Evolutionary conservation across 768 basidiomycete species (phyloP).

Genomic region (Trichaptum fuscoviolaceum): DNA sequence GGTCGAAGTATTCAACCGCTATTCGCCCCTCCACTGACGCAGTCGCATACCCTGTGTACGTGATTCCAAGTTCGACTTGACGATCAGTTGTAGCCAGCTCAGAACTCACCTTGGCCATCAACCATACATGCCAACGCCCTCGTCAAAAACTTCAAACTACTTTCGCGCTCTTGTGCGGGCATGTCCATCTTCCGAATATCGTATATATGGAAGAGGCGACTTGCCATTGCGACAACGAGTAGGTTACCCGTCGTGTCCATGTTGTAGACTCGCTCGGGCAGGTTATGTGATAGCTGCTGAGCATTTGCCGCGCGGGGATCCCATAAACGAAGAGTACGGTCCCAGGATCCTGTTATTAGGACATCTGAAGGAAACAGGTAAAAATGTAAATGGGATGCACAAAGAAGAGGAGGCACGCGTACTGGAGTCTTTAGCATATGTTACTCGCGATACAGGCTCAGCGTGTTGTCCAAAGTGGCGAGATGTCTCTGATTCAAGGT

Average conservation of each 20-base stretch:
- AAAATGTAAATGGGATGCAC: background rate
- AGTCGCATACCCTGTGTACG: constrained; percentile 73
- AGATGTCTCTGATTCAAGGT: constrained; percentile 68
- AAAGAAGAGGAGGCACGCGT: constrained; percentile 20
- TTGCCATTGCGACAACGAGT: constrained; percentile 91
- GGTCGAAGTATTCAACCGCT: constrained; percentile 95
- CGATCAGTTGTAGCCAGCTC: background rate
- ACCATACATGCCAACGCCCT: constrained; percentile 87
- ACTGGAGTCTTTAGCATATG: constrained; percentile 64
- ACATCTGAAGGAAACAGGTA: constrained; percentile 41
- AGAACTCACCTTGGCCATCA: constrained; percentile 73
- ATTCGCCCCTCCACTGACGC: constrained; percentile 95
- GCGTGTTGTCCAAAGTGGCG: constrained; percentile 75
- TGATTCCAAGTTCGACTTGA: background rate
- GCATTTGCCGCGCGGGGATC: constrained; percentile 62
- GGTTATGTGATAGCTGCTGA: constrained; percentile 53
- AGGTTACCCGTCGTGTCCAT: constrained; percentile 74
- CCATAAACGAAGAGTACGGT: constrained; percentile 83
- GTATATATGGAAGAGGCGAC: constrained; percentile 84
- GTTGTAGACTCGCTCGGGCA: constrained; percentile 83
- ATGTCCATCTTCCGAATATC: constrained; percentile 74
- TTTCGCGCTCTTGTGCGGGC: constrained; percentile 79
- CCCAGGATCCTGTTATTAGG: constrained; percentile 89
- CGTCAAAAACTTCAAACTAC: constrained; percentile 94
- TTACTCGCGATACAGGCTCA: constrained; percentile 74